Evolutionary conservation across 495 filamentous ascomycete species (phyloP).

Genomic region (Xylaria curta): DNA sequence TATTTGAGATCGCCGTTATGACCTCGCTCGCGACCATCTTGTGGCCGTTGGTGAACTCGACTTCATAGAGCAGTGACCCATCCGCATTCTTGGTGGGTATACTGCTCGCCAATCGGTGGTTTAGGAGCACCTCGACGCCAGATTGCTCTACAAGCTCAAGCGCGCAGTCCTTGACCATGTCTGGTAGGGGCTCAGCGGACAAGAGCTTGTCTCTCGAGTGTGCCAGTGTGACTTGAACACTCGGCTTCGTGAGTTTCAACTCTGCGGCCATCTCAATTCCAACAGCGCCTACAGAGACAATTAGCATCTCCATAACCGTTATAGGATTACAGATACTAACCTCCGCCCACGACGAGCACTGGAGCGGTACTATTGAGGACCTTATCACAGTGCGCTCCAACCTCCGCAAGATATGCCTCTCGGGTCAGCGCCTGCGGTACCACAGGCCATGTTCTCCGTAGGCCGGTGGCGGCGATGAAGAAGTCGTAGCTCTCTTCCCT

Average conservation of each 20-base stretch:
- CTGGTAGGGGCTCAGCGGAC: conserved; percentile 69
- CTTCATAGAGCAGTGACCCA: conserved; percentile 41
- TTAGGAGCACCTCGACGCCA: conserved; percentile 64
- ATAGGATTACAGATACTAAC: conserved; percentile 31
- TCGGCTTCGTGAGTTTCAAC: conserved; percentile 63
- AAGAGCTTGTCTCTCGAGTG: conserved; percentile 69
- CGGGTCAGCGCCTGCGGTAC: conserved; percentile 63
- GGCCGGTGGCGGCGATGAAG: conserved; percentile 65
- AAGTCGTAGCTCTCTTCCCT: conserved; percentile 64
- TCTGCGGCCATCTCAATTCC: conserved; percentile 77
- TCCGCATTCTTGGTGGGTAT: conserved; percentile 41
- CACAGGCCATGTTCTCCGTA: conserved; percentile 66
- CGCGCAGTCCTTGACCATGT: conserved; percentile 64
- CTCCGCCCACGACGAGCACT: conserved; percentile 65
- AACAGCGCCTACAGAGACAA: conserved; percentile 59
- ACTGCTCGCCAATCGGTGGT: conserved; percentile 50
- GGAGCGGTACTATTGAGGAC: conserved; percentile 51
- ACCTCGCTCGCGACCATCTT: conserved; percentile 61
- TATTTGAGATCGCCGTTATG: conserved; percentile 64
- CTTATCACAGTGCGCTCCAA: conserved; percentile 50
- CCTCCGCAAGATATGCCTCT: conserved; percentile 64
- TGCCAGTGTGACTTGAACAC: conserved; percentile 66
- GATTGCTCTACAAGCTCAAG: conserved; percentile 57
- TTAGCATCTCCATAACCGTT: not conserved
- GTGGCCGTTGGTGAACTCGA: conserved; percentile 63